Conservation (phyloP, 2,329 filamentous ascomycete species). For the Epichloe bromicola region DNA sequence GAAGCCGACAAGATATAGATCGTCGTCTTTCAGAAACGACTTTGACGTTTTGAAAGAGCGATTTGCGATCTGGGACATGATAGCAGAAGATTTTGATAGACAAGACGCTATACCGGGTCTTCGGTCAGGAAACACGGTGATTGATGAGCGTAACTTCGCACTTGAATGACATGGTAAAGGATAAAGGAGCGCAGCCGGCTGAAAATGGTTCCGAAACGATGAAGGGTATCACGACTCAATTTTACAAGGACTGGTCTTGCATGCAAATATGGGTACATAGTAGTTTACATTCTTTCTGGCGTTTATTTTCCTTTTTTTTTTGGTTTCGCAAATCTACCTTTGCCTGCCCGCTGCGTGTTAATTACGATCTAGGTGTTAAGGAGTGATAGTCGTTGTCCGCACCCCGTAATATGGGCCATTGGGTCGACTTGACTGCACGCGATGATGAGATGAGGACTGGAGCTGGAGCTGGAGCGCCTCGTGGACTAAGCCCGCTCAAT, state of each 20-base stretch:
- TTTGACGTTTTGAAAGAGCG: slow-evolving; percentile 16
- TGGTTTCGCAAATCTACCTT: slow-evolving; percentile 3
- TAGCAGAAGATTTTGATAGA: slow-evolving; percentile 24
- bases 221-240: slow-evolving; percentile 1
- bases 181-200: background rate
- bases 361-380: no score
- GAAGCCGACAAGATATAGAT: slow-evolving; percentile 5
- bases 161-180: slow-evolving; percentile 1
- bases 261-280: slow-evolving; percentile 3
- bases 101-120: slow-evolving; percentile 22
- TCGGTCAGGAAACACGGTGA: slow-evolving; percentile 24
- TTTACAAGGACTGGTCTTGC: slow-evolving; percentile 3
- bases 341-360: background rate
- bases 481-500: background rate
- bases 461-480: no score
- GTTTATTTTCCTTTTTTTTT: background rate
- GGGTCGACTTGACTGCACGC: no score
- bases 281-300: slow-evolving; percentile 1
- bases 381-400: no score
- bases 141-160: slow-evolving; percentile 26
- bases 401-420: no score
- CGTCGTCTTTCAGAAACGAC: background rate
- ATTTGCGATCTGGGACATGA: slow-evolving; percentile 22
- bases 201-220: background rate
- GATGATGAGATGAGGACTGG: no score